Conservation (phyloP, 768 basidiomycete species). For the Tephrocybe sp. region DNA sequence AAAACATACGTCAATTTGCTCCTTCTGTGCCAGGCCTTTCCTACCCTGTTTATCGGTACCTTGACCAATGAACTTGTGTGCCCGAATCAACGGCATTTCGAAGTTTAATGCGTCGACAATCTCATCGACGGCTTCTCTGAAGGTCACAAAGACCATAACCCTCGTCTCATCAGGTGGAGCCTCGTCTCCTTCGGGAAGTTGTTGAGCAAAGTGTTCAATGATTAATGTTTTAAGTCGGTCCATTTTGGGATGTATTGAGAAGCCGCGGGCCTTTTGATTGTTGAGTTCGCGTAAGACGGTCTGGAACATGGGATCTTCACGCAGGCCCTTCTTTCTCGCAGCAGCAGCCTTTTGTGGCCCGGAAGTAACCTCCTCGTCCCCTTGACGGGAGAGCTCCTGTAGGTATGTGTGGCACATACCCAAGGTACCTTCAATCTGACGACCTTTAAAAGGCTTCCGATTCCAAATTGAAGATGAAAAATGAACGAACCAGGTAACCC, state of each 20-base stretch:
- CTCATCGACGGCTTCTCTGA: constrained; percentile 86
- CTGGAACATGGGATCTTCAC: constrained; percentile 57
- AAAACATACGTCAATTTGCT: constrained; percentile 75
- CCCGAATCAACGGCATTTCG: constrained; percentile 75
- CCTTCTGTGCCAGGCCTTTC: constrained; percentile 87
- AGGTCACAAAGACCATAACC: constrained; percentile 95
- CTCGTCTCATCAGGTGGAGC: constrained; percentile 47
- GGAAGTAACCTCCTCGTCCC: constrained; percentile 28
- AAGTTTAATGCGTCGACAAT: constrained; percentile 77
- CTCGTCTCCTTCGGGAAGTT: constrained; percentile 39
- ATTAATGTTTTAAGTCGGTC: constrained; percentile 73
- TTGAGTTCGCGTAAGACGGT: constrained; percentile 68
- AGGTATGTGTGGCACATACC: constrained; percentile 74
- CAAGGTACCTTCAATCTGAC: constrained; percentile 75
- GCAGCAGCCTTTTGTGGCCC: constrained; percentile 36
- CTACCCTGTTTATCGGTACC: constrained; percentile 80
- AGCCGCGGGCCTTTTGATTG: constrained; percentile 49
- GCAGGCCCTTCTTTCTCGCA: constrained; percentile 43
- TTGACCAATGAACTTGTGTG: constrained; percentile 88
- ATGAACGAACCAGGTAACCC: constrained; percentile 75
- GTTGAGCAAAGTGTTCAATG: constrained; percentile 73
- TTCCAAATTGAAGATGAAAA: too few relatives aligned
- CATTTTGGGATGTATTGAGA: constrained; percentile 87
- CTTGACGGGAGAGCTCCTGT: constrained; percentile 42
- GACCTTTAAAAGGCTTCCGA: too few relatives aligned